Conservation (phyloP, 2,329 filamentous ascomycete genomes). For the Fonsecaea multimorphosa region DNA sequence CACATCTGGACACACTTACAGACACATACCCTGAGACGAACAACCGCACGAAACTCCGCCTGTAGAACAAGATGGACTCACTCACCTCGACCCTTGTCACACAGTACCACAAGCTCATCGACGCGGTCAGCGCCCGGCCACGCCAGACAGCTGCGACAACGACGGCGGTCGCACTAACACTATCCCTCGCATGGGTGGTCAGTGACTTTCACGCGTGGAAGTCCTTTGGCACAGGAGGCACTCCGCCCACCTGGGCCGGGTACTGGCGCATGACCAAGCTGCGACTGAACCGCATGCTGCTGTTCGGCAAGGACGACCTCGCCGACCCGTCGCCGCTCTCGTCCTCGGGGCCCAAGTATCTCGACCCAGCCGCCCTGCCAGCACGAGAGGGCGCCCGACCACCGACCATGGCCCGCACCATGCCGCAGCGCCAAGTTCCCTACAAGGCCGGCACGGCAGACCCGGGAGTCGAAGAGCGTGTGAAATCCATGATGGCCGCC, state of each 20-base stretch:
- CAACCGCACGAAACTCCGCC: not conserved
- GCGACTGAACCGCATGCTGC: constrained; percentile 27
- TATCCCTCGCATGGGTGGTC: constrained; percentile 32
- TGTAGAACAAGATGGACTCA: constrained; percentile 9
- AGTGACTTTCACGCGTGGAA: constrained; percentile 35
- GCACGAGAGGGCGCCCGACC: constrained; percentile 25
- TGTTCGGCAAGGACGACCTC: constrained; percentile 32
- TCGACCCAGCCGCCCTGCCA: constrained; percentile 23
- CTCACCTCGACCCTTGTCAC: constrained; percentile 9
- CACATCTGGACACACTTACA: not conserved
- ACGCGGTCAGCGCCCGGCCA: constrained; percentile 23
- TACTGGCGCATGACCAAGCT: constrained; percentile 38
- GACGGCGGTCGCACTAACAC: constrained; percentile 18
- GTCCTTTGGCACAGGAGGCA: constrained; percentile 36
- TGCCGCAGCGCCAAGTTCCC: constrained; percentile 36
- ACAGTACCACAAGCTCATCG: constrained; percentile 22
- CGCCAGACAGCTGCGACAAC: constrained; percentile 20
- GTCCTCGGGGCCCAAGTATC: constrained; percentile 26
- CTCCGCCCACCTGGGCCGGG: constrained; percentile 35
- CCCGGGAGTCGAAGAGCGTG: constrained; percentile 26
- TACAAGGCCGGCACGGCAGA: constrained; percentile 23
- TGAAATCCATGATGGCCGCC: constrained; percentile 16
- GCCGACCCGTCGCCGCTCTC: constrained; percentile 30
- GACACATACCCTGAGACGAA: not conserved
- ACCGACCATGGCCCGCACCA: constrained; percentile 29